phyloP scores from a whole-genome alignment of 164 flowering plant species.

The Nymphaea colorata region DNA sequence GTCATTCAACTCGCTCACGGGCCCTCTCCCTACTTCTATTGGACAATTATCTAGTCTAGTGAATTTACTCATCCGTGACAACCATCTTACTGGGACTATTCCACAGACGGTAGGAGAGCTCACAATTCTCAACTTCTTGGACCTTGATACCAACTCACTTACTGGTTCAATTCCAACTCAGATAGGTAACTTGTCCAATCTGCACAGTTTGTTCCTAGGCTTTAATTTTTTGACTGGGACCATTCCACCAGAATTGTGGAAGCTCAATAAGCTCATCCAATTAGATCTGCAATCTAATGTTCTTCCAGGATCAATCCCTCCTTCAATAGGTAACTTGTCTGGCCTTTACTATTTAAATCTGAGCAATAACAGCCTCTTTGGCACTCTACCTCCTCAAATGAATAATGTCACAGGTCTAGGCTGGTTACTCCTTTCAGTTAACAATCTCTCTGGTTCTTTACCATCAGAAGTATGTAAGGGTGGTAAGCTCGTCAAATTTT shows the following conservation, averaged over 20 bases:
- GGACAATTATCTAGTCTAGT: neutral
- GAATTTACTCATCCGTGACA: neutral
- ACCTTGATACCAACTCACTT: slow-evolving; percentile 14
- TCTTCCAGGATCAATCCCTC: slow-evolving; percentile 12
- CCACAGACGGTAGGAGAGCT: slow-evolving; percentile 10
- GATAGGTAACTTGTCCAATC: slow-evolving; percentile 12
- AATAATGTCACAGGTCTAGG: slow-evolving; percentile 10
- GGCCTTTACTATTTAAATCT: slow-evolving; percentile 4
- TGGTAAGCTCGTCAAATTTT: slow-evolving; percentile 10
- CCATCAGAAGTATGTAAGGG: slow-evolving; percentile 16
- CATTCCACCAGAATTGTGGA: slow-evolving; percentile 17
- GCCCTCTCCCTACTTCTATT: neutral
- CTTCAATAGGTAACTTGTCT: slow-evolving; percentile 14
- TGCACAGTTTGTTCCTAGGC: slow-evolving; percentile 7
- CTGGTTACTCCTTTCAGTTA: slow-evolving; percentile 9
- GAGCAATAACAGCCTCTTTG: slow-evolving; percentile 12
- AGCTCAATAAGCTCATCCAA: slow-evolving; percentile 6
- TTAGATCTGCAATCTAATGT: slow-evolving; percentile 11
- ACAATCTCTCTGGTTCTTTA: slow-evolving; percentile 17
- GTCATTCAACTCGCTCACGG: neutral
- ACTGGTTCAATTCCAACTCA: slow-evolving; percentile 12
- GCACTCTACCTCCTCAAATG: slow-evolving; percentile 15
- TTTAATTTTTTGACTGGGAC: slow-evolving; percentile 9
- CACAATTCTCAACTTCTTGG: slow-evolving; percentile 7
- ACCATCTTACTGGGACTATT: slow-evolving; percentile 7